phyloP scores from a whole-genome alignment of 306 rosid species.

The Psophocarpus tetragonolobus region DNA sequence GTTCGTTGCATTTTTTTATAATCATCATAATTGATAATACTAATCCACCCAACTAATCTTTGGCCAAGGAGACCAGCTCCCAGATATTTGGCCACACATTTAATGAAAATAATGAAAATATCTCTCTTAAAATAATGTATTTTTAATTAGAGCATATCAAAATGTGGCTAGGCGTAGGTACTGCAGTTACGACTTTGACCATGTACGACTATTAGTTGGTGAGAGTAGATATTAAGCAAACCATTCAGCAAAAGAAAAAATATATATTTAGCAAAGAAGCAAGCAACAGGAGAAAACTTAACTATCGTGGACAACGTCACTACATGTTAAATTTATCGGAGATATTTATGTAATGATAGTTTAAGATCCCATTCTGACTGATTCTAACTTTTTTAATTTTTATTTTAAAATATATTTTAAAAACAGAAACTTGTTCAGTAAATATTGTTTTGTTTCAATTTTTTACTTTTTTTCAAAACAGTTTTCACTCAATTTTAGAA shows the following conservation, averaged over 20 bases:
- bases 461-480: too few relatives aligned
- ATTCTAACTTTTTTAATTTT: too few relatives aligned
- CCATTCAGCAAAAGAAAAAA: neutral
- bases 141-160: neutral
- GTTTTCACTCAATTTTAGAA: too few relatives aligned
- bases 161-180: conserved; percentile 2
- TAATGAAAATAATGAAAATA: conserved; percentile 14
- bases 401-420: too few relatives aligned
- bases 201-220: conserved; percentile 17
- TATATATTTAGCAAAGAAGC: too few relatives aligned
- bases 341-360: too few relatives aligned
- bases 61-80: conserved; percentile 3
- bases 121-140: conserved; percentile 1
- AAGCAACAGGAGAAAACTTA: neutral
- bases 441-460: too few relatives aligned
- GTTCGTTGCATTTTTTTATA: neutral
- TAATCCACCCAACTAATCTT: conserved; percentile 28
- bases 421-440: too few relatives aligned
- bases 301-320: neutral
- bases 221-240: neutral
- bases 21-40: neutral
- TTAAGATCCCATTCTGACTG: too few relatives aligned
- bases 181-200: conserved; percentile 23
- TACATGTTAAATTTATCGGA: neutral
- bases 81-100: conserved; percentile 21